Conservation (phyloP, 129 eudicot genomes). For the Lactuca sativa region DNA sequence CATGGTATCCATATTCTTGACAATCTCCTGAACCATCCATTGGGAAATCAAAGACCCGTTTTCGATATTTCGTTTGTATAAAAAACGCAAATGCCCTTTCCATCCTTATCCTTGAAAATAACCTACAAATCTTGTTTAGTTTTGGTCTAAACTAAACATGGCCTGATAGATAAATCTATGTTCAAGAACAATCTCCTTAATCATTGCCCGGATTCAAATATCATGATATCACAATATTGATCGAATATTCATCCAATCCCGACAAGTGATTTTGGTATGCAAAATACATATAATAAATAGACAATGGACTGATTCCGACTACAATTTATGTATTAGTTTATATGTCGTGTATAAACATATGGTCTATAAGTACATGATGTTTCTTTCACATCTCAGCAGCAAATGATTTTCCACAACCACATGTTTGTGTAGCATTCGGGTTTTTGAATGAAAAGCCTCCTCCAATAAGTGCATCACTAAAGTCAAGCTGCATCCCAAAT, state of each 20-base stretch:
- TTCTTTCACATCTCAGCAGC: constrained; percentile 64
- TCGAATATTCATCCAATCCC: background rate
- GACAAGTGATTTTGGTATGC: background rate
- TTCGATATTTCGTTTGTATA: no score
- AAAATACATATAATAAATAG: constrained; percentile 12
- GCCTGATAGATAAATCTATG: background rate
- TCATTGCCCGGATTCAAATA: background rate
- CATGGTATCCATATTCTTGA: no score
- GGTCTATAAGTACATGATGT: constrained; percentile 21
- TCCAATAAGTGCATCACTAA: constrained; percentile 98
- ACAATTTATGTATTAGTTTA: constrained; percentile 13
- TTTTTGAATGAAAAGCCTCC: constrained; percentile 94
- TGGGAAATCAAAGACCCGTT: no score
- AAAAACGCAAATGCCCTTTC: no score
- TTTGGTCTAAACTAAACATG: background rate
- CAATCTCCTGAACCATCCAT: no score
- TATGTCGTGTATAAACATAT: background rate
- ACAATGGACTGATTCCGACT: constrained; percentile 4
- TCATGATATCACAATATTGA: background rate
- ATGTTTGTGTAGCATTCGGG: constrained; percentile 97
- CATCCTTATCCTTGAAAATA: no score
- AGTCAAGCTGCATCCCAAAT: constrained; percentile 93
- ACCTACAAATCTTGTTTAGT: background rate
- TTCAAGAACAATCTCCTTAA: background rate
- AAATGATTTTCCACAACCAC: constrained; percentile 99